Evolutionary conservation across 1,284 basidiomycete genomes (phyloP).

Genomic region (Earliella scabrosa): DNA sequence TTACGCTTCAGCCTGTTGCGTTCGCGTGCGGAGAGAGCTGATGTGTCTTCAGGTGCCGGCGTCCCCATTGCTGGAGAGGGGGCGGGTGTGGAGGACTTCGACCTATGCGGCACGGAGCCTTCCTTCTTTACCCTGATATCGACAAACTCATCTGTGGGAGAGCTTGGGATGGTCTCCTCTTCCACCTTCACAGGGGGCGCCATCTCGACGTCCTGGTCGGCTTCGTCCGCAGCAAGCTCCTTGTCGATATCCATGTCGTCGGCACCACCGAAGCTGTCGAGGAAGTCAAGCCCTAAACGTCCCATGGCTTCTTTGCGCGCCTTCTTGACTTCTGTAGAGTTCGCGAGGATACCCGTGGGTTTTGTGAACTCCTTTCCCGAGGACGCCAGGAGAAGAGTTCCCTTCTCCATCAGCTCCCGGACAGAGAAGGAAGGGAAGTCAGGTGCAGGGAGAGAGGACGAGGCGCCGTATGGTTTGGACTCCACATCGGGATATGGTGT

Average conservation of each 20-base stretch:
- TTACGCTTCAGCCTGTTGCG: slow-evolving; percentile 91
- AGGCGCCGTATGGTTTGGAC: slow-evolving; percentile 26
- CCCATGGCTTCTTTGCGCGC: slow-evolving; percentile 84
- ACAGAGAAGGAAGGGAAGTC: slow-evolving; percentile 79
- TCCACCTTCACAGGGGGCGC: slow-evolving; percentile 41
- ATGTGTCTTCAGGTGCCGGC: slow-evolving; percentile 47
- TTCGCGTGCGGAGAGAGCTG: slow-evolving; percentile 80
- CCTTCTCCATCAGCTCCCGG: slow-evolving; percentile 72
- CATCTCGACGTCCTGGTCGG: slow-evolving; percentile 43
- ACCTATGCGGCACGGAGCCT: slow-evolving; percentile 32
- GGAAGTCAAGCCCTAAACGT: slow-evolving; percentile 81
- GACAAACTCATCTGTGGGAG: slow-evolving; percentile 27
- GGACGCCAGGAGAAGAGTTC: slow-evolving; percentile 81
- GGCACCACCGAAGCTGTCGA: slow-evolving; percentile 65
- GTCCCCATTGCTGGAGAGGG: slow-evolving; percentile 54
- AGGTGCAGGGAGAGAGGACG: slow-evolving; percentile 42
- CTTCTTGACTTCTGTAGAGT: slow-evolving; percentile 75
- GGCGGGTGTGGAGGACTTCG: slow-evolving; percentile 59
- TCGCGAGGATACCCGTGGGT: slow-evolving; percentile 70
- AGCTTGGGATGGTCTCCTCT: slow-evolving; percentile 34
- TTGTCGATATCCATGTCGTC: slow-evolving; percentile 85
- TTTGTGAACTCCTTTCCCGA: slow-evolving; percentile 87
- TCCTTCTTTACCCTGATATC: slow-evolving; percentile 35
- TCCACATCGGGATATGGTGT: slow-evolving; percentile 52
- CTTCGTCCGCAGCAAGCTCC: slow-evolving; percentile 69